Evolutionary conservation across 768 basidiomycete species (phyloP), one percentile per base, ranked within the genome.

Genomic region (Suillus discolor): DNA sequence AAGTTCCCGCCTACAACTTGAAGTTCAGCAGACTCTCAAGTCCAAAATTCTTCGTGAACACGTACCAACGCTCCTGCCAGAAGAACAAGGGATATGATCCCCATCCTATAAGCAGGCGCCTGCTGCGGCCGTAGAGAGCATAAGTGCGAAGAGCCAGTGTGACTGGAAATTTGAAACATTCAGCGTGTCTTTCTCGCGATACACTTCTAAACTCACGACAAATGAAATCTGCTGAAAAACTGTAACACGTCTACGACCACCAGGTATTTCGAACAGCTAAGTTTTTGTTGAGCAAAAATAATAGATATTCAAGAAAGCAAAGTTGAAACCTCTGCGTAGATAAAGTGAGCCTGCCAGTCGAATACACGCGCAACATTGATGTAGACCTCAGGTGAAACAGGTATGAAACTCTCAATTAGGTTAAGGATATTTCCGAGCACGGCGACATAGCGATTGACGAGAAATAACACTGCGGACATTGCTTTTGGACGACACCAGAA

Each of bases 381-480:
- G 31, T 31, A 31, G 31, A 31, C 31, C 31, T 31, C 31, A 31
- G 31, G 31, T 28, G 65, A 44, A 9, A 66, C 5, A 4, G 16
- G 74, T 70, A 53, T 71, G 69, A 65, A 79, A 68, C 73, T 39
- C 78, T 67, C 18, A 6, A 76, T 62, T 2, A 72, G 67, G n/a
- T 78, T 74, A 12, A 67, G 68, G 13, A 80, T 67, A 57, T 79
- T 79, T 28, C 79, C 80, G 49, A 83, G 71, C 55, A 84, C 76
- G 2, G 82, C 77, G 38, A 83, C 68, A 63, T 87, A 87, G 6
- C 85, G 82, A 65, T 85, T 84, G 39, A 83, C 49, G 62, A 83
- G 80, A 72, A 87, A 87, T 70, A 81, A 77, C 38, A 78, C 76
- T 3, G 82, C 75, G 65, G 82, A 80, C 11, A 67, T 57, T 1